Conservation (phyloP, 345 rosid genomes). For the Rubroshorea leprosula region DNA sequence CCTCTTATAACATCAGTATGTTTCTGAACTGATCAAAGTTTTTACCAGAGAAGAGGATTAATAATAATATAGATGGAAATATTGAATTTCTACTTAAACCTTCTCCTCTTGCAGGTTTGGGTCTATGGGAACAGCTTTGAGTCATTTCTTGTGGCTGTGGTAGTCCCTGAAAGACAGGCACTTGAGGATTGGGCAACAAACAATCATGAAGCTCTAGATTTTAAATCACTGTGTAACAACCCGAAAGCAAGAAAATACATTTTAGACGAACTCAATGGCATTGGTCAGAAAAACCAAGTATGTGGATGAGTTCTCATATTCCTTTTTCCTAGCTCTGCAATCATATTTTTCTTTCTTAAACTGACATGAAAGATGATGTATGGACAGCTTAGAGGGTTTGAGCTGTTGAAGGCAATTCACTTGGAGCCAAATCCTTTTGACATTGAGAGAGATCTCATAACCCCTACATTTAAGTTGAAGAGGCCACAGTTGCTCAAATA, state of each 20-base stretch:
- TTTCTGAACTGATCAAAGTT: background rate
- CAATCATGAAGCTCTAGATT: constrained; percentile 41
- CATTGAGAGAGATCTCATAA: constrained; percentile 68
- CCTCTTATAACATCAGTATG: constrained; percentile 60
- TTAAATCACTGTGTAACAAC: constrained; percentile 51
- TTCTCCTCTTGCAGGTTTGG: constrained; percentile 8
- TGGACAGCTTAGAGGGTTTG: constrained; percentile 76
- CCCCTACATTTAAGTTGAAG: constrained; percentile 86
- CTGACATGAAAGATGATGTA: constrained; percentile 6
- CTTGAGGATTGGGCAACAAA: constrained; percentile 71
- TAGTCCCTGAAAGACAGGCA: constrained; percentile 52
- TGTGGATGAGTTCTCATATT: constrained; percentile 10
- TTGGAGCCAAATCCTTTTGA: constrained; percentile 71
- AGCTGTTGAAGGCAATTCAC: constrained; percentile 68
- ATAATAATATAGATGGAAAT: background rate
- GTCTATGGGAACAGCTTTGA: background rate
- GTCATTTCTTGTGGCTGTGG: background rate
- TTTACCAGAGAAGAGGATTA: background rate
- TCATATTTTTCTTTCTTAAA: background rate
- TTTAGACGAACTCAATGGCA: constrained; percentile 65
- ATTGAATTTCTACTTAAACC: background rate
- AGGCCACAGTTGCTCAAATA: constrained; percentile 82
- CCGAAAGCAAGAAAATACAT: constrained; percentile 55
- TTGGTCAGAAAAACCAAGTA: constrained; percentile 59
- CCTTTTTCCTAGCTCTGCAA: background rate